phyloP scores from a whole-genome alignment of 495 filamentous ascomycete genomes.

The Eremomyces bilateralis region DNA sequence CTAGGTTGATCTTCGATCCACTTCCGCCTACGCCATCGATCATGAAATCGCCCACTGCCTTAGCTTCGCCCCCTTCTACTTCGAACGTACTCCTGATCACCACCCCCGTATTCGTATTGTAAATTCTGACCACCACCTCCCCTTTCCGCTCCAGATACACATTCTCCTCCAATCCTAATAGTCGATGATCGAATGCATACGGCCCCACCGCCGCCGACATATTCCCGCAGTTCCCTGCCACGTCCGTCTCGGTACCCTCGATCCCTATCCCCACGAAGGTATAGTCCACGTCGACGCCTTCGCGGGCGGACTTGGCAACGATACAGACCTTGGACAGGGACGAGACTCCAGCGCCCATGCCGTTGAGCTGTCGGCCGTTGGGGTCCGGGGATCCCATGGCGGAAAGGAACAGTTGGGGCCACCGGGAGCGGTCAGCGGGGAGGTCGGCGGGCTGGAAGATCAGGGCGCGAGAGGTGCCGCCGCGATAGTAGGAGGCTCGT shows the following conservation, averaged over 20 bases:
- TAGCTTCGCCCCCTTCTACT: conserved; percentile 27
- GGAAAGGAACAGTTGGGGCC: conserved; percentile 35
- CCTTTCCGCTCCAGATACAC: conserved; percentile 14
- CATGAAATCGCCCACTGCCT: conserved; percentile 29
- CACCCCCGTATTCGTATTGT: conserved; percentile 30
- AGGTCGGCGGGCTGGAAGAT: conserved; percentile 34
- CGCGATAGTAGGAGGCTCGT: conserved; percentile 47
- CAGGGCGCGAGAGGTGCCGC: conserved; percentile 48
- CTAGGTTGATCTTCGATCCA: conserved; percentile 32
- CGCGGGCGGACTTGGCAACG: conserved; percentile 24
- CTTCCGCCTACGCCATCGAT: conserved; percentile 49
- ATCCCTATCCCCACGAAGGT: conserved; percentile 52
- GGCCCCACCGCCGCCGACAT: conserved; percentile 49
- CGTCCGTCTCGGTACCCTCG: conserved; percentile 33
- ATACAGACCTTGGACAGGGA: conserved; percentile 52
- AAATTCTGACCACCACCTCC: conserved; percentile 23
- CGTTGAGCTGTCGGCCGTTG: conserved; percentile 47
- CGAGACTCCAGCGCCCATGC: conserved; percentile 48
- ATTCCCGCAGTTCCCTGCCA: conserved; percentile 53
- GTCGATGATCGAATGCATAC: conserved; percentile 32
- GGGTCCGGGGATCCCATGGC: conserved; percentile 48
- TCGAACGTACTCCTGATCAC: conserved; percentile 23
- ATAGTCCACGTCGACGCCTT: conserved; percentile 43
- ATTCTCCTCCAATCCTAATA: conserved; percentile 17
- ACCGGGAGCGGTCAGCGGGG: conserved; percentile 24